Evolutionary conservation across 192 early-diverging fungal species (phyloP), one percentile per base, ranked within the genome.

Genomic region (Coemansia guatemalensis): DNA sequence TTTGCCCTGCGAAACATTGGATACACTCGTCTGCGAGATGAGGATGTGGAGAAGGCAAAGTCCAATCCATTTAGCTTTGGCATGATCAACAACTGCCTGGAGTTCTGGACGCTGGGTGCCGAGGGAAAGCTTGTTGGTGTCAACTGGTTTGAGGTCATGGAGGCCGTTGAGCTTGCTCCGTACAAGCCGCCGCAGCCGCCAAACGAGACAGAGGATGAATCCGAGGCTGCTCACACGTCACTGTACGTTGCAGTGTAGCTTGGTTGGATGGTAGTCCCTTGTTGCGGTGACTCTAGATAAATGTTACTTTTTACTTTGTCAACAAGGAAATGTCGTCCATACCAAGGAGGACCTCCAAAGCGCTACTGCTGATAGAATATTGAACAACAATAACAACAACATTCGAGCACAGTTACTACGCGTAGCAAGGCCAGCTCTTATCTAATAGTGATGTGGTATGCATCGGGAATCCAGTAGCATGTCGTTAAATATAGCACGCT

Each of bases 11-110:
- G 48, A 2, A 59, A 18, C 26, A 67, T 79, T 18, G 57, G 66
- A 5, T 65, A 79, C 41, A 25, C 67, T 17, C 50, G 55, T 8
- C 53, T 65, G 17, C n/a, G 30, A 44, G 69, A 70, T 9, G 50
- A 54, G 8, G 75, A 60, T 33, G 32, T 35, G 2, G 67, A 53
- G 9, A 53, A 48, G 20, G 48, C 24, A 21, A 70, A 39, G 25
- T 90, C 35, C 1, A 60, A 94, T 77, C 87, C 90, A 17, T 96
- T 95, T 71, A 89, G 91, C 68, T 85, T 86, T 75, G 95, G 95
- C 6, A 55, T 85, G 5, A 75, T 85, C 58, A 81, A 82, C 50
- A 98, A 98, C 75, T 95, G 92, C 64, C 49, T 90, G 3, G 91
- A 92, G 18, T 98, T 98, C 75, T 95, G 92, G 84, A 80, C 88